Evolutionary conservation across 371 early-diverging fungal species (phyloP).

Genomic region (Mucor sp.): DNA sequence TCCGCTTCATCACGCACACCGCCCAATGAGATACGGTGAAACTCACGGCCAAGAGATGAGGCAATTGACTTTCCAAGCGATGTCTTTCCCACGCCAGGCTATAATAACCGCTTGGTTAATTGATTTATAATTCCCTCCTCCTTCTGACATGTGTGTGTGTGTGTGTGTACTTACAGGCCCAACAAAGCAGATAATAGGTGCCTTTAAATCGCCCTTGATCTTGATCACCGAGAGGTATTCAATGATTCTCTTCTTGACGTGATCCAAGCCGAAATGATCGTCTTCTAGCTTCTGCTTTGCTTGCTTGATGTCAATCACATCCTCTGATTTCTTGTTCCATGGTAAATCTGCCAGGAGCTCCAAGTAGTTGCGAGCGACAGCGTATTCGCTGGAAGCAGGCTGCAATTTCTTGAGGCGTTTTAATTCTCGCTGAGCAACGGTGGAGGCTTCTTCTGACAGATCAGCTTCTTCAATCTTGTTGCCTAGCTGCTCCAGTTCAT

Average conservation of each 20-base stretch:
- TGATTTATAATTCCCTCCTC: neutral
- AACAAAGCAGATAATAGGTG: slow-evolving; percentile 84
- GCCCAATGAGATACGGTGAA: slow-evolving; percentile 84
- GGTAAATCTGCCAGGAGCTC: slow-evolving; percentile 82
- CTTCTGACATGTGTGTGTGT: too few relatives aligned
- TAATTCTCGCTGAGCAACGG: slow-evolving; percentile 71
- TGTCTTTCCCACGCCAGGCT: slow-evolving; percentile 87
- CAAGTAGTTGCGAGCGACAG: slow-evolving; percentile 76
- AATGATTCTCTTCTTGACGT: slow-evolving; percentile 82
- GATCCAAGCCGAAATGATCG: slow-evolving; percentile 84
- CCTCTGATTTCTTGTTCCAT: slow-evolving; percentile 66
- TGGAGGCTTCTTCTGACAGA: slow-evolving; percentile 68
- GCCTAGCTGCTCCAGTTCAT: slow-evolving; percentile 64
- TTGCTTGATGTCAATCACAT: slow-evolving; percentile 66
- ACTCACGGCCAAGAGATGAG: slow-evolving; percentile 77
- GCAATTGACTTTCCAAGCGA: slow-evolving; percentile 83
- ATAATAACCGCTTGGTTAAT: slow-evolving; percentile 4
- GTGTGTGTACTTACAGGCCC: slow-evolving; percentile 73
- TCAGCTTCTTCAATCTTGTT: slow-evolving; percentile 61
- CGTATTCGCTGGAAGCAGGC: slow-evolving; percentile 78
- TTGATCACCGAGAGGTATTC: slow-evolving; percentile 86
- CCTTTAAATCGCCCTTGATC: slow-evolving; percentile 73
- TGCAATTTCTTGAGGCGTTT: slow-evolving; percentile 74
- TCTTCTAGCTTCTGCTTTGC: slow-evolving; percentile 72
- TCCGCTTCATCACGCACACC: slow-evolving; percentile 89